A percentile compares a stretch with the other conserved stretches of the same genome.
These are phyloP conservation scores for Fraxinus paxiana DNA, from an alignment of 305 asterid genomes.

Conservation along the genomic window DNA sequence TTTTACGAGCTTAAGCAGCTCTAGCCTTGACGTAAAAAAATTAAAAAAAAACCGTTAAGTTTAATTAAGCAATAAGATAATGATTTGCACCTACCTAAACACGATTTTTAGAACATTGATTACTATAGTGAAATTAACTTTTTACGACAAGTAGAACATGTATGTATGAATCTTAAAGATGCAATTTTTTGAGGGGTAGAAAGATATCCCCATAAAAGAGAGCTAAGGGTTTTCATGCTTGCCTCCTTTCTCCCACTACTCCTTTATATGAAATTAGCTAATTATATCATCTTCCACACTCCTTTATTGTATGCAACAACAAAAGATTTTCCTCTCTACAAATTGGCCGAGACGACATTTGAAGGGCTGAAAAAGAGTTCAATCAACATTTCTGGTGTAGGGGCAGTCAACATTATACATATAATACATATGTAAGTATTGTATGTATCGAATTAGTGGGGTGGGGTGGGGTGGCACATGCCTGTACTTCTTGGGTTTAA, in stretches of 20 bases:
- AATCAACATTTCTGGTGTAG: background rate
- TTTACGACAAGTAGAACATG: background rate
- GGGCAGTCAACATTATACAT: background rate
- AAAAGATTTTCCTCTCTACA: background rate
- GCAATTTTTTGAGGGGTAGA: background rate
- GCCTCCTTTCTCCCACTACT: background rate
- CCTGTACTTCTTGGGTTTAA: background rate
- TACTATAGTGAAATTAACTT: background rate
- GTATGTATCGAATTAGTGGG: background rate
- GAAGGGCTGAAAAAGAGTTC: no score
- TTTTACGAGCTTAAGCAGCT: background rate
- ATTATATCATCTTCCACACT: background rate
- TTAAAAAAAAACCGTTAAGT: no score
- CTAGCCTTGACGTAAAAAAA: background rate
- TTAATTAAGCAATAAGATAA: background rate
- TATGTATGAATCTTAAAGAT: background rate
- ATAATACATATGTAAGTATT: background rate
- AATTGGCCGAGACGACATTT: background rate
- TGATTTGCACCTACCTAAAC: background rate
- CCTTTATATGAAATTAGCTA: background rate
- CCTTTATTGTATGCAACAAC: background rate
- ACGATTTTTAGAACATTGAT: no score
- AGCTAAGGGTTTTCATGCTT: background rate
- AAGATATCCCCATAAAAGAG: background rate
- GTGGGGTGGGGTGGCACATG: background rate